Evolutionary conservation across 176 grass and related monocot genomes (phyloP).

Genomic region (Cenchrus americanus): DNA sequence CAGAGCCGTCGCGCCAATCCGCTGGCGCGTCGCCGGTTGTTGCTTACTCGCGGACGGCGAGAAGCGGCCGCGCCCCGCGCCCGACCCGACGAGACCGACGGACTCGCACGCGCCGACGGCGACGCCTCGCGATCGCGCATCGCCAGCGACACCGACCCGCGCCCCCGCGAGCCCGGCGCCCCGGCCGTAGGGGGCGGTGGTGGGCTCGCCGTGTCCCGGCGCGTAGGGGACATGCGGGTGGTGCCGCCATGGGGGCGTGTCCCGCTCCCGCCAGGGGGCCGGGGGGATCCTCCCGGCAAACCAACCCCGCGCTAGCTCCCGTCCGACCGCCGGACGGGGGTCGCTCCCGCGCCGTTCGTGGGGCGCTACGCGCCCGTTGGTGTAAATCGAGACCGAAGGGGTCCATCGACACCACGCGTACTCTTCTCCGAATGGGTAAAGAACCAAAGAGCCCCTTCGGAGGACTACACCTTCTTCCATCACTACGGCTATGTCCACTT

Average conservation of each 20-base stretch:
- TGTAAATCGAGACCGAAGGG: no score
- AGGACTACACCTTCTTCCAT: no score
- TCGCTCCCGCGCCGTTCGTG: not conserved
- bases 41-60: not conserved
- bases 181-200: not conserved
- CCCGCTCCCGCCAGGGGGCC: not conserved
- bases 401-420: no score
- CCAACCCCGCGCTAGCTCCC: not conserved
- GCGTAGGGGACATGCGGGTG: constrained; percentile 14
- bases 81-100: not conserved
- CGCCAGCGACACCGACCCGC: not conserved
- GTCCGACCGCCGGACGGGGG: not conserved
- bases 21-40: constrained; percentile 7
- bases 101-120: not conserved
- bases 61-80: no score
- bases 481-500: no score
- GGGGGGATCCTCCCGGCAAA: constrained; percentile 6
- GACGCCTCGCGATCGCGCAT: not conserved
- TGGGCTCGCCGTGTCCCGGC: constrained; percentile 42
- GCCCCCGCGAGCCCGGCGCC: not conserved
- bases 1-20: constrained; percentile 29
- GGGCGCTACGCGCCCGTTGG: not conserved
- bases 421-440: no score
- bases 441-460: no score
- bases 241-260: not conserved